Conservation (phyloP, 1,284 basidiomycete genomes). For the Fistulinella cinereoalba region DNA sequence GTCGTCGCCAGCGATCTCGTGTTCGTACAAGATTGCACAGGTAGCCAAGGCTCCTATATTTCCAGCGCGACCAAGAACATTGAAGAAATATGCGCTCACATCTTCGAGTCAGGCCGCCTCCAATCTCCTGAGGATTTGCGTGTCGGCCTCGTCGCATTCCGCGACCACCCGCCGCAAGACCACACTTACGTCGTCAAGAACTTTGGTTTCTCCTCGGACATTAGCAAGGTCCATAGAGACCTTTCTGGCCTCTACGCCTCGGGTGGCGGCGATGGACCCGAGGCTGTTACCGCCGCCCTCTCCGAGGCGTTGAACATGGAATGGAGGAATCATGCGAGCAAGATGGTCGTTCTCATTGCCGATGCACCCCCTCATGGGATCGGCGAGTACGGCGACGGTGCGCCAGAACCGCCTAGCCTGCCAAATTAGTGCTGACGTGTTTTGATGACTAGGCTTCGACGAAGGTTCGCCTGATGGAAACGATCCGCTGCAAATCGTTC, state of each 20-base stretch:
- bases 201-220: conserved; percentile 93
- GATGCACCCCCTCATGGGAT: conserved; percentile 98
- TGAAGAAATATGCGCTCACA: conserved; percentile 93
- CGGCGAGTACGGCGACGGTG: conserved; percentile 90
- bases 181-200: conserved; percentile 91
- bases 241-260: conserved; percentile 86
- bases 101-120: conserved; percentile 92
- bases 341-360: conserved; percentile 94
- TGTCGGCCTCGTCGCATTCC: conserved; percentile 86
- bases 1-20: conserved; percentile 67
- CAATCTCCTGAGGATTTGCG: conserved; percentile 84
- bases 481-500: conserved; percentile 86
- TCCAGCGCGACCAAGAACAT: conserved; percentile 96
- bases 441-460: conserved; percentile 66
- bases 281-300: conserved; percentile 94
- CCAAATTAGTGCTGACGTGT: conserved; percentile 13
- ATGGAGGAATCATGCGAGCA: conserved; percentile 88
- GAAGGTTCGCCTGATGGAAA: conserved; percentile 90
- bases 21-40: conserved; percentile 90
- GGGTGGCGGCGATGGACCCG: conserved; percentile 96
- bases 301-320: conserved; percentile 85
- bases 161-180: conserved; percentile 95
- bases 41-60: conserved; percentile 82
- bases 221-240: conserved; percentile 82
- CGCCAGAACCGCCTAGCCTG: conserved; percentile 15